These are phyloP conservation scores for Candida qinlingensis DNA, from an alignment of 805 yeast genomes.

Conservation along the genomic window DNA sequence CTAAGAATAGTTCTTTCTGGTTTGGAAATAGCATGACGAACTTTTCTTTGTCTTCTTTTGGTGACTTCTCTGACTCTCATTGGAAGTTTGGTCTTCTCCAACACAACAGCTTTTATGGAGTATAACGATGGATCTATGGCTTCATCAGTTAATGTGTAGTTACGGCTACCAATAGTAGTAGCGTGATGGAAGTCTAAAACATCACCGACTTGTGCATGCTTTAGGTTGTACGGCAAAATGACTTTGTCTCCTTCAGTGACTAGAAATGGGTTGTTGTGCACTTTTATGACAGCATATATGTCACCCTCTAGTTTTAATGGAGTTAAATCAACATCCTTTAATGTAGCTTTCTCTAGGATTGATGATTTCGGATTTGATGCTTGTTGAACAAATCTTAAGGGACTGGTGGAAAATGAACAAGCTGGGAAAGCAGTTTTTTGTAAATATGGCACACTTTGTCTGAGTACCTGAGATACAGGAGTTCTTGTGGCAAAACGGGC, in stretches of 20 bases:
- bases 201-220: slow-evolving; percentile 80
- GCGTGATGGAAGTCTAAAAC: slow-evolving; percentile 68
- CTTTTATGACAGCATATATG: slow-evolving; percentile 75
- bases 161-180: slow-evolving; percentile 78
- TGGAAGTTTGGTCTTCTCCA: slow-evolving; percentile 83
- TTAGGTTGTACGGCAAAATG: slow-evolving; percentile 71
- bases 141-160: slow-evolving; percentile 59
- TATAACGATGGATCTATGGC: slow-evolving; percentile 50
- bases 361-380: slow-evolving; percentile 1
- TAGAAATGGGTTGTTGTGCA: slow-evolving; percentile 80
- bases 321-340: slow-evolving; percentile 36
- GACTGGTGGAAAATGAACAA: slow-evolving; percentile 1
- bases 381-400: slow-evolving; percentile 1
- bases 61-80: slow-evolving; percentile 68
- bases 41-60: slow-evolving; percentile 75
- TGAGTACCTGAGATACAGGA: not conserved
- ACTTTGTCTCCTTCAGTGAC: slow-evolving; percentile 90
- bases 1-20: slow-evolving; percentile 74
- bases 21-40: slow-evolving; percentile 58
- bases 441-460: not conserved
- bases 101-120: slow-evolving; percentile 66
- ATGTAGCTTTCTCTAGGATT: slow-evolving; percentile 2
- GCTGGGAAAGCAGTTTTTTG: not conserved
- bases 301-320: slow-evolving; percentile 64
- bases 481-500: slow-evolving; percentile 3